These are phyloP conservation scores for Amphibolis antarctica DNA, from an alignment of 106 monocot genomes.

Conservation along the genomic window DNA sequence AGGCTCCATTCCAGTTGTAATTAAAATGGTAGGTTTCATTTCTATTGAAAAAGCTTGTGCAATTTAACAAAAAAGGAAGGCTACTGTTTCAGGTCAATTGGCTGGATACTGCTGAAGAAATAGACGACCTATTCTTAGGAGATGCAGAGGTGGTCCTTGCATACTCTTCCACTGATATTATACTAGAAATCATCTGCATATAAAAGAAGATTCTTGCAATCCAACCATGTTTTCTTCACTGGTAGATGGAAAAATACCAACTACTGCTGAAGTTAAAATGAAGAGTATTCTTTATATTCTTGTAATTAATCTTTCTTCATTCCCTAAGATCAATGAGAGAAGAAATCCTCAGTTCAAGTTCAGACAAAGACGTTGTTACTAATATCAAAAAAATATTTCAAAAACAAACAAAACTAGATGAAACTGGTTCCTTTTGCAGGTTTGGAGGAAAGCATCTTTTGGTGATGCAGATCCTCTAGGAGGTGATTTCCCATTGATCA, in stretches of 20 bases:
- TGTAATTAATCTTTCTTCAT: no score
- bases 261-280: no score
- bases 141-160: slow-evolving; percentile 55
- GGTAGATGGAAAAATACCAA: no score
- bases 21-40: slow-evolving; percentile 38
- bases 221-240: no score
- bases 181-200: background rate
- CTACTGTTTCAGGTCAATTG: slow-evolving; percentile 44
- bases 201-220: background rate
- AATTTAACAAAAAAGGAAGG: slow-evolving; percentile 47
- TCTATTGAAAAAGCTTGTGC: slow-evolving; percentile 28
- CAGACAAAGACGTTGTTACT: no score
- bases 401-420: no score
- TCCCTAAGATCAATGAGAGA: no score
- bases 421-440: slow-evolving; percentile 20
- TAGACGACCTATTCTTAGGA: slow-evolving; percentile 75
- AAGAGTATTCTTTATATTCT: no score
- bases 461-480: slow-evolving; percentile 62
- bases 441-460: slow-evolving; percentile 67
- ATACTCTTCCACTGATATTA: background rate
- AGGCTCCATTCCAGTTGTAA: slow-evolving; percentile 64
- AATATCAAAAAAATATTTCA: no score
- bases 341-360: no score
- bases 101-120: slow-evolving; percentile 61
- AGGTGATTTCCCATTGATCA: slow-evolving; percentile 59